phyloP scores from a whole-genome alignment of 208 protist genomes.

The Leishmania martiniquensis region DNA sequence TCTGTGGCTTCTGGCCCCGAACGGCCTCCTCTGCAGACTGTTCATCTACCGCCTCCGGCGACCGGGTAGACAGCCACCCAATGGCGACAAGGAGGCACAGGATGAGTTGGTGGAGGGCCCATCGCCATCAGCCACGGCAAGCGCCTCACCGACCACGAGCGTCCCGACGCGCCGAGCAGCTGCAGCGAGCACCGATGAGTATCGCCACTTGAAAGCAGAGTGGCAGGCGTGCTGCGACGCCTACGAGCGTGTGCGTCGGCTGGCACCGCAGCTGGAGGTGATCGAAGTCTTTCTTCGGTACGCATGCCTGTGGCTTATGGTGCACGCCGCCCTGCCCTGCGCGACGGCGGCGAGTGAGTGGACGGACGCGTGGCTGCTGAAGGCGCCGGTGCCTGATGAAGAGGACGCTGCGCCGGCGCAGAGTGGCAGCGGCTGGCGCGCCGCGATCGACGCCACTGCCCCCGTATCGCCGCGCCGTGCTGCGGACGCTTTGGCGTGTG shows the following conservation, averaged over 20 bases:
- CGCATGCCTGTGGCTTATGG: slow-evolving; percentile 21
- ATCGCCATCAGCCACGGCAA: background rate
- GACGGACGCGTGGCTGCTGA: slow-evolving; percentile 9
- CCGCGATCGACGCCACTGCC: background rate
- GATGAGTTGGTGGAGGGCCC: background rate
- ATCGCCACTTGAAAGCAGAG: background rate
- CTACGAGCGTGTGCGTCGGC: slow-evolving; percentile 15
- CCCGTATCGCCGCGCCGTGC: background rate
- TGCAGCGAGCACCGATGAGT: background rate
- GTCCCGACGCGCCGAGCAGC: background rate
- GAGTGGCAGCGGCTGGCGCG: background rate
- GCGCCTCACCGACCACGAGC: background rate
- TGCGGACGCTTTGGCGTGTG: background rate
- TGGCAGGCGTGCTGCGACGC: background rate
- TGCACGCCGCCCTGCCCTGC: slow-evolving; percentile 17
- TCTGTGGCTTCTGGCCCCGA: slow-evolving; percentile 34
- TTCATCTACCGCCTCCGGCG: slow-evolving; percentile 1
- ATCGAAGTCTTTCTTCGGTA: slow-evolving; percentile 22
- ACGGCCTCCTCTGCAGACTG: slow-evolving; percentile 24
- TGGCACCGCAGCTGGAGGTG: slow-evolving; percentile 17
- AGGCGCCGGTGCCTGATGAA: background rate
- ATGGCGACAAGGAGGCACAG: background rate
- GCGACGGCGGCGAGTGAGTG: background rate
- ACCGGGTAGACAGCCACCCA: background rate
- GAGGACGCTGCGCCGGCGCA: background rate